A percentile compares a stretch with the other conserved stretches of the same genome.
Conservation (phyloP, 352 stramenopile species). For the Pythium plurisporium region DNA sequence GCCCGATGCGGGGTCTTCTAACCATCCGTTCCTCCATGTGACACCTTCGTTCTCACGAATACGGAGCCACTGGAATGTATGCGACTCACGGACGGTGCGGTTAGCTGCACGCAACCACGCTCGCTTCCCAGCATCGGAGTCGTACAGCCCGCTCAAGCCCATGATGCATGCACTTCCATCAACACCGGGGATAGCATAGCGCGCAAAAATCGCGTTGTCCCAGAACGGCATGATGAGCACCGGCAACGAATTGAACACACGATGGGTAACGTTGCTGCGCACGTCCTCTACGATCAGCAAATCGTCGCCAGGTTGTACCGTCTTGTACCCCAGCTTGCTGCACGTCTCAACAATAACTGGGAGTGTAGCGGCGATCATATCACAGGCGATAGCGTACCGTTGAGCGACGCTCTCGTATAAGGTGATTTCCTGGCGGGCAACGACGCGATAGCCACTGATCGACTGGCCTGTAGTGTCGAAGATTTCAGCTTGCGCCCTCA, state of each 20-base stretch:
- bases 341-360: not conserved
- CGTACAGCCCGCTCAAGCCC: constrained; percentile 26
- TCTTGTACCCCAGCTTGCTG: constrained; percentile 12
- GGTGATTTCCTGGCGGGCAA: constrained; percentile 1
- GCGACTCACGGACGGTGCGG: constrained; percentile 21
- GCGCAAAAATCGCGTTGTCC: constrained; percentile 33
- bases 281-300: constrained; percentile 6
- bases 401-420: not conserved
- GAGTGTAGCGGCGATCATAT: not conserved
- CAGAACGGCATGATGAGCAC: constrained; percentile 47
- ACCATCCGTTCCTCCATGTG: constrained; percentile 40
- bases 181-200: constrained; percentile 26
- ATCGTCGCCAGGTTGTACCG: not conserved
- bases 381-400: constrained; percentile 8
- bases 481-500: not conserved
- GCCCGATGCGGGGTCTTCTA: constrained; percentile 23
- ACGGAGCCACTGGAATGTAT: not conserved
- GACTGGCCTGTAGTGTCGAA: not conserved
- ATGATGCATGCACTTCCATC: constrained; percentile 40
- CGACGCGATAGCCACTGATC: constrained; percentile 13
- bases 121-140: constrained; percentile 10
- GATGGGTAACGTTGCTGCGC: constrained; percentile 13
- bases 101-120: constrained; percentile 23
- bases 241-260: constrained; percentile 22
- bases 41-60: constrained; percentile 14